phyloP scores from a whole-genome alignment of 306 rosid genomes.

The Gillenia trifoliata region DNA sequence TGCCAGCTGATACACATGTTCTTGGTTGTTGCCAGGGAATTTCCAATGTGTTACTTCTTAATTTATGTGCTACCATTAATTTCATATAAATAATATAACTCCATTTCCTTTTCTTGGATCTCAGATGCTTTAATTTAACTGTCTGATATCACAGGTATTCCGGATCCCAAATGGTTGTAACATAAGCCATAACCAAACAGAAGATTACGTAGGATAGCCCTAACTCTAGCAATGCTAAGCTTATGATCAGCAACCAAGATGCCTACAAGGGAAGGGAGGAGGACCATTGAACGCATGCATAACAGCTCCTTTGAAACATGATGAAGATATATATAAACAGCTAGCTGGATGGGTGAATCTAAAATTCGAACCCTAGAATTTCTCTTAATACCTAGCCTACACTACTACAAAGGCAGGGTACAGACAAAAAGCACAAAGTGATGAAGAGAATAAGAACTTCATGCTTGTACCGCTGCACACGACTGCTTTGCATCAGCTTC shows the following conservation, averaged over 20 bases:
- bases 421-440: background rate
- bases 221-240: no score
- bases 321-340: background rate
- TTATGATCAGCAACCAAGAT: no score
- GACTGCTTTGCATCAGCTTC: constrained; percentile 39
- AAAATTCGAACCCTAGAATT: background rate
- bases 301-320: background rate
- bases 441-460: background rate
- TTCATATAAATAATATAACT: background rate
- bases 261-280: no score
- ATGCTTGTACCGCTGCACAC: constrained; percentile 35
- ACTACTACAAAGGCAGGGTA: background rate
- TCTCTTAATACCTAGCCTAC: background rate
- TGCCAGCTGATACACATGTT: no score
- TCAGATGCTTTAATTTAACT: background rate
- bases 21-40: background rate
- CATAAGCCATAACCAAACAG: background rate
- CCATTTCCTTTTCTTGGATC: background rate
- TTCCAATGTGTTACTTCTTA: background rate
- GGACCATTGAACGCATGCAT: no score
- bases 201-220: no score
- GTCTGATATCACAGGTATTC: background rate
- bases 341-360: background rate
- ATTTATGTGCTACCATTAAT: background rate
- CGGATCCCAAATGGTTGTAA: background rate